A percentile compares a stretch with the other conserved stretches of the same genome.
Conservation (phyloP, 2,329 filamentous ascomycete genomes). For the Colletotrichum aenigma region DNA sequence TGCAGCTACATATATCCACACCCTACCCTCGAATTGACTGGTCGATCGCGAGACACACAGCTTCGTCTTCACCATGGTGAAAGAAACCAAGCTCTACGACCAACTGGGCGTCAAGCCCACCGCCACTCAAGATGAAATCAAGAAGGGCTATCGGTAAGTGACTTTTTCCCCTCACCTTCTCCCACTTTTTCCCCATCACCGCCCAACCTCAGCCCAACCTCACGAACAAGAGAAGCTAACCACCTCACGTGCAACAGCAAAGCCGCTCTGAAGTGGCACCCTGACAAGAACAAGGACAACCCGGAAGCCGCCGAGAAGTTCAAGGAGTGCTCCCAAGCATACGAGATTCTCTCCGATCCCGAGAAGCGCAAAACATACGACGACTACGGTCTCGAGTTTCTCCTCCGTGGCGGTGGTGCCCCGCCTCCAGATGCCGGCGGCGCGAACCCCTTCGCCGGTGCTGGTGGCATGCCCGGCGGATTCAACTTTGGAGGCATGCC, state of each 20-base stretch:
- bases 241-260: conserved; percentile 59
- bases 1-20: background rate
- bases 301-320: conserved; percentile 88
- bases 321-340: conserved; percentile 97
- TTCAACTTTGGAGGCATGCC: conserved; percentile 54
- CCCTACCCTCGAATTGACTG: background rate
- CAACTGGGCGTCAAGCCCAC: conserved; percentile 77
- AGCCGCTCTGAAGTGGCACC: conserved; percentile 88
- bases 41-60: background rate
- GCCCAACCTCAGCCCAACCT: conserved; percentile 1
- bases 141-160: conserved; percentile 87
- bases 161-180: background rate
- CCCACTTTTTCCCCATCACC: background rate
- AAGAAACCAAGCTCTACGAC: conserved; percentile 96
- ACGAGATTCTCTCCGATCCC: conserved; percentile 96
- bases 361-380: conserved; percentile 97
- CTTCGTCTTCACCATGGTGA: conserved; percentile 73
- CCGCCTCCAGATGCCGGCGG: conserved; percentile 66
- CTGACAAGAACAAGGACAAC: conserved; percentile 97
- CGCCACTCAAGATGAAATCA: conserved; percentile 91
- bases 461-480: conserved; percentile 55
- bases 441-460: conserved; percentile 64
- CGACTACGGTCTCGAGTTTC: conserved; percentile 90
- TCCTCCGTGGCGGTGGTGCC: conserved; percentile 77
- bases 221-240: conserved; percentile 35